phyloP scores from a whole-genome alignment of 2,329 filamentous ascomycete genomes.

The Verticillium longisporum region DNA sequence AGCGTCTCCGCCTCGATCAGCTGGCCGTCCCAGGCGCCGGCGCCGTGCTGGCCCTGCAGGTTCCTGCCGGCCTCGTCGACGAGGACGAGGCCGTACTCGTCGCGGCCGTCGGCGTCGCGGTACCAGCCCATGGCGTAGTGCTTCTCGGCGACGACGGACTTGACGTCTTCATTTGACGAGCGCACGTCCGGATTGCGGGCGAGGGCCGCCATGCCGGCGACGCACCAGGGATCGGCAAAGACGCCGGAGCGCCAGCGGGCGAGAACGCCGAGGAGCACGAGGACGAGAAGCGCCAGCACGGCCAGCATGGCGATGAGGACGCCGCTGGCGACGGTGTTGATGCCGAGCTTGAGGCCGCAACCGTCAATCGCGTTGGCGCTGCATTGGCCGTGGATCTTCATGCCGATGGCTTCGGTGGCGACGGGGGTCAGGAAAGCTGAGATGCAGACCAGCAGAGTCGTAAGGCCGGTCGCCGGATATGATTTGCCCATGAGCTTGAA shows the following conservation, averaged over 20 bases:
- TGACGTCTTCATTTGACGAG: conserved; percentile 10
- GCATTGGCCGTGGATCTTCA: conserved; percentile 29
- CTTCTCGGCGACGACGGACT: conserved; percentile 14
- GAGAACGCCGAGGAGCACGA: conserved; percentile 18
- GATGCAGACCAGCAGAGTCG: conserved; percentile 24
- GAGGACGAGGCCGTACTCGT: conserved; percentile 24
- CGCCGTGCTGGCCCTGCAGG: conserved; percentile 7
- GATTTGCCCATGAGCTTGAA: conserved; percentile 23
- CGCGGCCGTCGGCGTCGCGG: conserved; percentile 12
- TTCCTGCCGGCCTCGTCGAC: conserved; percentile 17
- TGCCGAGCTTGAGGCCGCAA: conserved; percentile 27
- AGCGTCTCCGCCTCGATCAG: background rate
- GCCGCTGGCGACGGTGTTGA: conserved; percentile 22
- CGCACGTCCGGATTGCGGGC: conserved; percentile 21
- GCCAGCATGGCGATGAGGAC: conserved; percentile 23
- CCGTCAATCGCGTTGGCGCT: conserved; percentile 16
- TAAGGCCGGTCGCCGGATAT: conserved; percentile 28
- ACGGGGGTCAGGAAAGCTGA: conserved; percentile 29
- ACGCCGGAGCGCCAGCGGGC: conserved; percentile 29
- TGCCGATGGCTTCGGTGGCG: conserved; percentile 30
- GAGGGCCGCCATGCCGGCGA: conserved; percentile 27
- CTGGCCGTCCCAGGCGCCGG: background rate
- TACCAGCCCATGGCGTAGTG: conserved; percentile 22
- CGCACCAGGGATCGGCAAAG: conserved; percentile 31
- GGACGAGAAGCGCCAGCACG: conserved; percentile 21